phyloP scores from a whole-genome alignment of 345 rosid genomes.

The Salix exigua region DNA sequence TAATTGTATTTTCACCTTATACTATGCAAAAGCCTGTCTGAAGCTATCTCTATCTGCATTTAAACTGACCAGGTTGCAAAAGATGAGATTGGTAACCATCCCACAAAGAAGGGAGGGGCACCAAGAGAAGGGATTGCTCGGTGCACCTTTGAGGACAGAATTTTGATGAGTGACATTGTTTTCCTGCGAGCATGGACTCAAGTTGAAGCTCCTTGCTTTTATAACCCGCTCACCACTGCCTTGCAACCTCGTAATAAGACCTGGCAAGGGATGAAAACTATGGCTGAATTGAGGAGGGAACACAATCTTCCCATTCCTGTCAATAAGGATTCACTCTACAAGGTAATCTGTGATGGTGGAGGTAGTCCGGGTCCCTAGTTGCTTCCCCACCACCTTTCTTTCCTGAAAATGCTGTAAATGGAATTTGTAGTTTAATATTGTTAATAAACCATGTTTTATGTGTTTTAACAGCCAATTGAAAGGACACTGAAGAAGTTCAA shows the following conservation, averaged over 20 bases:
- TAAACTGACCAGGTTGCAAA: slow-evolving; percentile 57
- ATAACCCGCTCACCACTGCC: slow-evolving; percentile 79
- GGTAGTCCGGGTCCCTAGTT: not conserved
- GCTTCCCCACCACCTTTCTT: not conserved
- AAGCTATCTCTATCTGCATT: not conserved
- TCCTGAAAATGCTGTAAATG: not conserved
- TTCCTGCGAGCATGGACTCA: slow-evolving; percentile 77
- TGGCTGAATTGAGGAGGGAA: slow-evolving; percentile 77
- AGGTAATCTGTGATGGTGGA: slow-evolving; percentile 41
- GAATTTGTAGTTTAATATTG: not conserved
- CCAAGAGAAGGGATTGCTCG: slow-evolving; percentile 78
- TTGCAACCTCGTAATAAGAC: slow-evolving; percentile 74
- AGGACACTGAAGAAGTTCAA: slow-evolving; percentile 73
- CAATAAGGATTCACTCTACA: slow-evolving; percentile 82
- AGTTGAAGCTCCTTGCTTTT: slow-evolving; percentile 72
- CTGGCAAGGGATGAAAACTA: slow-evolving; percentile 93
- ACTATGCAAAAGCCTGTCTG: not conserved
- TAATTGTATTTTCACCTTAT: not conserved
- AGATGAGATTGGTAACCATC: slow-evolving; percentile 66
- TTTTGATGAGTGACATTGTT: slow-evolving; percentile 83
- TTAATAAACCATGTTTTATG: not conserved
- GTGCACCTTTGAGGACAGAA: slow-evolving; percentile 96
- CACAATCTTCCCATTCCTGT: slow-evolving; percentile 60
- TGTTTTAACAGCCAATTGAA: slow-evolving; percentile 57
- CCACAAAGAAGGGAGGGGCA: slow-evolving; percentile 59